These are phyloP conservation scores for Wickerhamiella domercqiae DNA, from an alignment of 805 yeast species.

Conservation along the genomic window DNA sequence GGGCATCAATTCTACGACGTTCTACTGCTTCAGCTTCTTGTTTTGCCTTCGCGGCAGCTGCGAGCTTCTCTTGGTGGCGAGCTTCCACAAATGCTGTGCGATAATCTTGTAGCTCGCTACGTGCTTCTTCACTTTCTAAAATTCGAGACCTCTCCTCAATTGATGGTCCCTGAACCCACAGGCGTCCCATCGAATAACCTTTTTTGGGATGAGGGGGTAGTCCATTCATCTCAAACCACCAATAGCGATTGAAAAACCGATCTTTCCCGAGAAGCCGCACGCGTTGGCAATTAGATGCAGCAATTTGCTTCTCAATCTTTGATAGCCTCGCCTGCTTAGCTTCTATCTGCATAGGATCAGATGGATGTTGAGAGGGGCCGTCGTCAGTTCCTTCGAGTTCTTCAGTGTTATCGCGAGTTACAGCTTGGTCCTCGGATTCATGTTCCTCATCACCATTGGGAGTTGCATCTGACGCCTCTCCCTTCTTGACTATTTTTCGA, in stretches of 20 bases:
- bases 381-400: constrained; percentile 5
- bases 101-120: constrained; percentile 10
- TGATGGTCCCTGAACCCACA: constrained; percentile 87
- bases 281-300: constrained; percentile 50
- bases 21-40: not conserved
- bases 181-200: constrained; percentile 55
- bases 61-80: not conserved
- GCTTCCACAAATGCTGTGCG: constrained; percentile 3
- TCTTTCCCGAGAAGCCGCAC: constrained; percentile 67
- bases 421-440: not conserved
- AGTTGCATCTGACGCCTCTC: not conserved
- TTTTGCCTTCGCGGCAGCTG: not conserved
- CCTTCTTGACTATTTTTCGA: too few species aligned
- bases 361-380: constrained; percentile 4
- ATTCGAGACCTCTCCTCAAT: constrained; percentile 30
- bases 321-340: constrained; percentile 26
- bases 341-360: constrained; percentile 5
- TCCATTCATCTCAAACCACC: constrained; percentile 92
- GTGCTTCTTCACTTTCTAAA: constrained; percentile 19
- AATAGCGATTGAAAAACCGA: constrained; percentile 69
- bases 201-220: constrained; percentile 20
- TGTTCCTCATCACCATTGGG: not conserved
- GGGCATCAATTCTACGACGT: not conserved
- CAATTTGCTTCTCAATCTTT: constrained; percentile 42
- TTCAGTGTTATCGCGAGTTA: not conserved